phyloP scores from a whole-genome alignment of 2,329 filamentous ascomycete species.

The Diaporthe velutina region DNA sequence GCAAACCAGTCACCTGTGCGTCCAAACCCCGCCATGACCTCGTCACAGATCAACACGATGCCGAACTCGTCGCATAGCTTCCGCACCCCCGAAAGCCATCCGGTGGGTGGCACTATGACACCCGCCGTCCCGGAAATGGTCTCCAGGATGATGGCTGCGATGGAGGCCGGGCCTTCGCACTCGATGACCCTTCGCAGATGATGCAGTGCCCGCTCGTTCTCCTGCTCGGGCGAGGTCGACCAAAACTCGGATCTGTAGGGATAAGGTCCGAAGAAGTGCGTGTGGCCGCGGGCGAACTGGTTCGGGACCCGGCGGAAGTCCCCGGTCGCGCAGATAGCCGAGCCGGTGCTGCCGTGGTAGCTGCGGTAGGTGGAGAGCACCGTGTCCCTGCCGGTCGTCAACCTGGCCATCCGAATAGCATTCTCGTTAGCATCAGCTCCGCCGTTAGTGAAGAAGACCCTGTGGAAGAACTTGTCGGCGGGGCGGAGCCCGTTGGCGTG shows the following conservation, averaged over 20 bases:
- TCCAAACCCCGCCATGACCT: constrained; percentile 39
- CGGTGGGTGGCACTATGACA: constrained; percentile 35
- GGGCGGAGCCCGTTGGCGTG: constrained; percentile 32
- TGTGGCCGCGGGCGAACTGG: constrained; percentile 38
- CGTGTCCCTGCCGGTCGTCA: constrained; percentile 39
- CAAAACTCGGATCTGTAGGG: constrained; percentile 39
- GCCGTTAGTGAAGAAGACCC: constrained; percentile 40
- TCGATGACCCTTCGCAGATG: constrained; percentile 38
- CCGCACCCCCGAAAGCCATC: constrained; percentile 36
- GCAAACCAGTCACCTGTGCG: constrained; percentile 39
- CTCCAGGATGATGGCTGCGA: constrained; percentile 35
- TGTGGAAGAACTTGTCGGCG: constrained; percentile 30
- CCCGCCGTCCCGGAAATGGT: constrained; percentile 37
- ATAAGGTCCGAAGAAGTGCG: constrained; percentile 39
- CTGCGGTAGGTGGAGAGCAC: constrained; percentile 39
- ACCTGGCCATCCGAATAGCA: constrained; percentile 38
- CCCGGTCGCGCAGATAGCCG: constrained; percentile 41
- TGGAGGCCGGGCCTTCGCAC: constrained; percentile 33
- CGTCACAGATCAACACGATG: constrained; percentile 37
- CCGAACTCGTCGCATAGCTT: constrained; percentile 37
- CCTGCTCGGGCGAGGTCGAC: constrained; percentile 36
- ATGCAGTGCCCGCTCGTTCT: constrained; percentile 36
- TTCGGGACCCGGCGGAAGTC: constrained; percentile 43
- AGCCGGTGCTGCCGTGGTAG: constrained; percentile 44
- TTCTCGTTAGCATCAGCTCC: constrained; percentile 40